A percentile compares a stretch with the other conserved stretches of the same genome.
These are phyloP conservation scores for Durusdinium trenchii DNA, from an alignment of 73 alveolate species.

Conservation along the genomic window DNA sequence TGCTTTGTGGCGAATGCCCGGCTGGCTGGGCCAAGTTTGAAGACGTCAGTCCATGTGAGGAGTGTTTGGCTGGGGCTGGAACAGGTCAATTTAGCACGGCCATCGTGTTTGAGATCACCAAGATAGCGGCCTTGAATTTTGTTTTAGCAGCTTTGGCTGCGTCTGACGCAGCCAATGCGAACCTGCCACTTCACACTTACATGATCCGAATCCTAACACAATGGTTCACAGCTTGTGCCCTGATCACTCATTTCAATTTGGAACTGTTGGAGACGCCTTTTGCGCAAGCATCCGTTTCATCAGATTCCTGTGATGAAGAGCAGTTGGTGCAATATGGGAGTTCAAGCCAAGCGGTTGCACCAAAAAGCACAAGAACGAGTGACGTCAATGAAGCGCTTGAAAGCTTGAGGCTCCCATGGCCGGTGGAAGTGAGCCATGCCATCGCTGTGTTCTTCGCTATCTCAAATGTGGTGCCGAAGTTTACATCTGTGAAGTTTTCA, in stretches of 20 bases:
- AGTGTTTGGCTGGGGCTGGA: not conserved
- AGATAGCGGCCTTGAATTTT: not conserved
- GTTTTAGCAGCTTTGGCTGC: slow-evolving; percentile 16
- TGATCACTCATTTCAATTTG: not conserved
- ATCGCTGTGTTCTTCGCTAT: not conserved
- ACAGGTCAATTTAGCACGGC: not conserved
- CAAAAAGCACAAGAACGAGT: no score
- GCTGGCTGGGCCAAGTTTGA: not conserved
- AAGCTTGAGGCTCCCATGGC: not conserved
- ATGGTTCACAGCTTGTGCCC: slow-evolving; percentile 12
- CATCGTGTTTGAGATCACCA: not conserved
- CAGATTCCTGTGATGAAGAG: not conserved
- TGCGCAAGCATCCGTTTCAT: not conserved
- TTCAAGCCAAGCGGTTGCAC: no score
- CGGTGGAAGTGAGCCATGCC: not conserved
- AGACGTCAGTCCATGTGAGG: not conserved
- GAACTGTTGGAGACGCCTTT: not conserved
- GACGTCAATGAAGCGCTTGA: not conserved
- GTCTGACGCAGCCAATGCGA: not conserved
- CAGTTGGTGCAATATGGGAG: no score
- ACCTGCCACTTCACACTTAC: not conserved
- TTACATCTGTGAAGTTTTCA: not conserved
- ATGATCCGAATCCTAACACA: slow-evolving; percentile 1
- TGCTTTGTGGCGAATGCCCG: slow-evolving; percentile 50
- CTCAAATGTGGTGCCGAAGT: not conserved